These are phyloP conservation scores for Venturia nashicola DNA, from an alignment of 2,329 filamentous ascomycete species.

Conservation along the genomic window DNA sequence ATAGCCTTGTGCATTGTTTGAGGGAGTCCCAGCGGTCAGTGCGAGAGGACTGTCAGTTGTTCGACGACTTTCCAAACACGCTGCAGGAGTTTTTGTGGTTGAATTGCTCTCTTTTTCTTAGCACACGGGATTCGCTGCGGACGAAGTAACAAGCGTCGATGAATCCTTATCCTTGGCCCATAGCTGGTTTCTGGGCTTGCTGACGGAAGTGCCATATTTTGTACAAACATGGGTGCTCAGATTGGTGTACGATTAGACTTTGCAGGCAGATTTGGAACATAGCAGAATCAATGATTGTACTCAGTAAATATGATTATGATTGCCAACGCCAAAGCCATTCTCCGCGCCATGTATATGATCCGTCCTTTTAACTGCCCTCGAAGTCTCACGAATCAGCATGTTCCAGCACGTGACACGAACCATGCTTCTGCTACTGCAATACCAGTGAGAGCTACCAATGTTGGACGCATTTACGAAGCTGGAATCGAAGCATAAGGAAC, in stretches of 20 bases:
- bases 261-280: background rate
- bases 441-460: too few relatives aligned
- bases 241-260: slow-evolving; percentile 1
- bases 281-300: background rate
- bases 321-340: too few relatives aligned
- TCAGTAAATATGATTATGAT: background rate
- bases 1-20: background rate
- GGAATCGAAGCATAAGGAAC: background rate
- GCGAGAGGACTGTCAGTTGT: background rate
- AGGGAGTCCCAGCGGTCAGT: background rate
- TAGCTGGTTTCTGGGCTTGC: background rate
- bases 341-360: too few relatives aligned
- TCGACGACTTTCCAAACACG: background rate
- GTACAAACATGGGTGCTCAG: background rate
- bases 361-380: too few relatives aligned
- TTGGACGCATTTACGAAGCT: background rate
- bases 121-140: background rate
- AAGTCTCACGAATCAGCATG: too few relatives aligned
- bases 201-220: background rate
- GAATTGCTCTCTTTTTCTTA: background rate
- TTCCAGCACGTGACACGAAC: too few relatives aligned
- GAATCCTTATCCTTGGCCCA: background rate
- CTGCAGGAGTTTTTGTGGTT: background rate
- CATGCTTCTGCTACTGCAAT: background rate
- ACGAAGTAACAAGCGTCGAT: background rate